Evolutionary conservation across 1,284 basidiomycete genomes (phyloP).

Genomic region (Moesziomyces globuligerus): DNA sequence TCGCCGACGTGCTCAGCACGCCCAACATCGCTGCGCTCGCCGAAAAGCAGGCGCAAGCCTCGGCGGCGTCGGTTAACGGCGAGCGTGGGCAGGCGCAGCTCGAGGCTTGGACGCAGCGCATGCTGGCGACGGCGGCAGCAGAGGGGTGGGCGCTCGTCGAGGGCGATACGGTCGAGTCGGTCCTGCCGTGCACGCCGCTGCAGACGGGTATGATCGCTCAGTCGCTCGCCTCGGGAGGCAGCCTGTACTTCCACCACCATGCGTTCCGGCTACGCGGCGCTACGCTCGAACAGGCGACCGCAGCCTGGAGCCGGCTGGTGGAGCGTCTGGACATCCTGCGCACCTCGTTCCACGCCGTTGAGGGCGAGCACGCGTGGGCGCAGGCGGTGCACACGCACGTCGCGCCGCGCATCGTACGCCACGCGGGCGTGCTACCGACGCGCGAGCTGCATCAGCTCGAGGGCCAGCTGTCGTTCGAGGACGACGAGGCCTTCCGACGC

Average conservation of each 20-base stretch:
- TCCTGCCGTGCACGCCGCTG: slow-evolving; percentile 63
- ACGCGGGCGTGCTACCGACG: slow-evolving; percentile 10
- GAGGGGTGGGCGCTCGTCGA: slow-evolving; percentile 18
- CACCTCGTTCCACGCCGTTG: slow-evolving; percentile 53
- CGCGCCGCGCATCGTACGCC: slow-evolving; percentile 14
- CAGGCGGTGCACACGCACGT: slow-evolving; percentile 43
- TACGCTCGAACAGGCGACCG: slow-evolving; percentile 3
- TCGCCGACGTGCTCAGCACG: slow-evolving; percentile 46
- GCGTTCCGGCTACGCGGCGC: slow-evolving; percentile 20
- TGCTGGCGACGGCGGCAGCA: slow-evolving; percentile 6
- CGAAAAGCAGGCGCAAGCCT: slow-evolving; percentile 13
- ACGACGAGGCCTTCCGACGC: slow-evolving; percentile 43
- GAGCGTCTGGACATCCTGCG: slow-evolving; percentile 53
- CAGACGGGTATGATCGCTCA: slow-evolving; percentile 64
- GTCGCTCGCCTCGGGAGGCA: slow-evolving; percentile 45
- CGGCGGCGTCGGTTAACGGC: not conserved
- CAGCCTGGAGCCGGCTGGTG: slow-evolving; percentile 47
- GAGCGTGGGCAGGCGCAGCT: not conserved
- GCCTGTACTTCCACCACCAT: slow-evolving; percentile 57
- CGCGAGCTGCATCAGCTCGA: slow-evolving; percentile 9
- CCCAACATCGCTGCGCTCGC: slow-evolving; percentile 48
- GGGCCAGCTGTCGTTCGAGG: slow-evolving; percentile 42
- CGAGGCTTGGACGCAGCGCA: slow-evolving; percentile 11
- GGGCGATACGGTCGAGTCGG: slow-evolving; percentile 29
- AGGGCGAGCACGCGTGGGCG: slow-evolving; percentile 49